Percentiles rank a stretch among this genome's conserved stretches.
Conservation (phyloP, 2,329 filamentous ascomycete genomes). For the Berkeleyomyces rouxiae region DNA sequence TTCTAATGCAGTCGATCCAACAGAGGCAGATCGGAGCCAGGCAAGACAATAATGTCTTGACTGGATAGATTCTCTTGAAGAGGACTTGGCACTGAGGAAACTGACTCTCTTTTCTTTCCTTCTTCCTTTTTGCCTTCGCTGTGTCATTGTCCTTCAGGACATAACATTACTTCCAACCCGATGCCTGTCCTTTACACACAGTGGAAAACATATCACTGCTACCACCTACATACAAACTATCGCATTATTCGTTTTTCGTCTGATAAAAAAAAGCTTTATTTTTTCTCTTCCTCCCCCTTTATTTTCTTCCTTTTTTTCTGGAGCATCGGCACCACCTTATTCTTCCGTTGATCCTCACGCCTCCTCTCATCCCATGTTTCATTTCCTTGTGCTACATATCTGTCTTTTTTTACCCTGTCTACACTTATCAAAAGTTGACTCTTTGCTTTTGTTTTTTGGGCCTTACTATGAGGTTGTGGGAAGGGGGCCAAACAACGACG, state of each 20-base stretch:
- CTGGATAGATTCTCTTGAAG: not conserved
- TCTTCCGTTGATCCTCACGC: too few relatives aligned
- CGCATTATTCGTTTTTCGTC: conserved; percentile 7
- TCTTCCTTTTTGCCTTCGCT: conserved; percentile 7
- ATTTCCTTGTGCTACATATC: conserved; percentile 1
- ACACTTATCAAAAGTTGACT: too few relatives aligned
- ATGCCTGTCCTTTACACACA: conserved; percentile 11
- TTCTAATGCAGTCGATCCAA: not conserved
- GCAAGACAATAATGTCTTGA: not conserved
- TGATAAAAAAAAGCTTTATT: conserved; percentile 7
- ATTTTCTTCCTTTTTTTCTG: not conserved
- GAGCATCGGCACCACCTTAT: too few relatives aligned
- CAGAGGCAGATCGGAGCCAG: not conserved
- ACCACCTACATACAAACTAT: conserved; percentile 14
- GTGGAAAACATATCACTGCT: not conserved
- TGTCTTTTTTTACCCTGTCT: conserved; percentile 4
- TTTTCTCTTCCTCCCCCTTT: conserved; percentile 13
- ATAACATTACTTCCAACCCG: too few relatives aligned
- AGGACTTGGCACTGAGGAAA: not conserved
- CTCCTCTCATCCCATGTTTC: not conserved
- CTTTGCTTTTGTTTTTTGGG: too few relatives aligned
- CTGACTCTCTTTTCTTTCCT: conserved; percentile 7
- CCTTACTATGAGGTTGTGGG: too few relatives aligned
- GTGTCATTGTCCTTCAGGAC: conserved; percentile 8
- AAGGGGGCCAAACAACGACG: too few relatives aligned